Evolutionary conservation across 108 stramenopile genomes (phyloP).

Genomic region (Stephanodiscus triporus): DNA sequence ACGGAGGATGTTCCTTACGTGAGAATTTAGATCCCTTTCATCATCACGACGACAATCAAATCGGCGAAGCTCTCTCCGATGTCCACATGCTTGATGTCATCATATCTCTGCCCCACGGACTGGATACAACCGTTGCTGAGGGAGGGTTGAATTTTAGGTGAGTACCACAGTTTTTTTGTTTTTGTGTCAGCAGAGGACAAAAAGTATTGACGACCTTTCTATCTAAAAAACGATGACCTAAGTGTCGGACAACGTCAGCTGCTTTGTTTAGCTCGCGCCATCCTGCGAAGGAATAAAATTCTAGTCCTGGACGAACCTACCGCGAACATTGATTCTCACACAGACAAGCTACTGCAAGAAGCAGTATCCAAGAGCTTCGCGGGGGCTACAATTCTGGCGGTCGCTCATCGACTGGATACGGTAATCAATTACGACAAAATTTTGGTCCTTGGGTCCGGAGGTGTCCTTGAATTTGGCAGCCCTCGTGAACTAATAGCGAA

Average conservation of each 20-base stretch:
- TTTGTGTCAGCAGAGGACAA: too few relatives aligned
- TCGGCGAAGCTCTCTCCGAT: conserved; percentile 60
- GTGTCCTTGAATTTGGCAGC: conserved; percentile 85
- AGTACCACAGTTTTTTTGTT: neutral
- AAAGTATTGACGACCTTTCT: conserved; percentile 19
- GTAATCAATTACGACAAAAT: conserved; percentile 91
- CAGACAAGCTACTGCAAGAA: conserved; percentile 87
- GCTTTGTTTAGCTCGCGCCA: conserved; percentile 92
- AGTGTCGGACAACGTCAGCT: conserved; percentile 62
- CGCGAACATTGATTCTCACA: conserved; percentile 86
- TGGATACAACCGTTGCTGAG: conserved; percentile 82
- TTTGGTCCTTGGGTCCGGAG: conserved; percentile 88
- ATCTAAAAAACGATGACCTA: too few relatives aligned
- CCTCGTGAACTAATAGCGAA: conserved; percentile 72
- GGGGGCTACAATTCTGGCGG: conserved; percentile 86
- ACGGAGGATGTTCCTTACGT: conserved; percentile 88
- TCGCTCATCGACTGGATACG: conserved; percentile 96
- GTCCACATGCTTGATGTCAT: conserved; percentile 77
- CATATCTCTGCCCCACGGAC: conserved; percentile 61
- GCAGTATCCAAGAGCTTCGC: conserved; percentile 70
- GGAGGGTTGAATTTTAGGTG: conserved; percentile 88
- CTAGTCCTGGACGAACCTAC: conserved; percentile 93
- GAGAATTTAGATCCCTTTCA: conserved; percentile 95
- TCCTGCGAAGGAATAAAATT: conserved; percentile 79
- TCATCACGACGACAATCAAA: conserved; percentile 52